These are phyloP conservation scores for Pinus tabuliformis DNA, from an alignment of 75 land plant species.

Conservation along the genomic window DNA sequence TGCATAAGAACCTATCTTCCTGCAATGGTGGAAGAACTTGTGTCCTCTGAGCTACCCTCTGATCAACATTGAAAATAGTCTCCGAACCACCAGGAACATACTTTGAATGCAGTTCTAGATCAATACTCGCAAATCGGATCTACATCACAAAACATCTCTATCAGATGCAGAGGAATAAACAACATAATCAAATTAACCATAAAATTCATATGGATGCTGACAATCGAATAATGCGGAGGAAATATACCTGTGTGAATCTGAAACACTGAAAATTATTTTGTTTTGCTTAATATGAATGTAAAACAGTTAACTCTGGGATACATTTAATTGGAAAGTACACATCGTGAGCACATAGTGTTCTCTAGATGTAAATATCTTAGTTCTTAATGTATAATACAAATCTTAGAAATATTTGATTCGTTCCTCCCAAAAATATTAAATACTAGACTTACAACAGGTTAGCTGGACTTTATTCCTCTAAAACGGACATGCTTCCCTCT, in stretches of 20 bases:
- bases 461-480: too few species aligned
- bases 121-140: slow-evolving; percentile 56
- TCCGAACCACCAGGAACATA: slow-evolving; percentile 47
- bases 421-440: too few species aligned
- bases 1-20: slow-evolving; percentile 58
- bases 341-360: too few species aligned
- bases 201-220: background rate
- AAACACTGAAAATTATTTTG: background rate
- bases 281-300: background rate
- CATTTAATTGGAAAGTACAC: too few species aligned
- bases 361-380: too few species aligned
- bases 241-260: background rate
- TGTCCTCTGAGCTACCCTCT: slow-evolving; percentile 37
- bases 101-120: slow-evolving; percentile 52
- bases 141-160: background rate
- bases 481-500: too few species aligned
- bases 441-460: too few species aligned
- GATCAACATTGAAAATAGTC: slow-evolving; percentile 52
- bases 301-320: background rate
- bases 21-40: slow-evolving; percentile 46
- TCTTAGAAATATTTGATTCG: too few species aligned
- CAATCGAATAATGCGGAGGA: background rate
- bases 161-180: background rate
- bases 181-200: background rate
- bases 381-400: too few species aligned